Conservation (phyloP, 169 alveolate species). For the Plasmodium gallinaceum region DNA sequence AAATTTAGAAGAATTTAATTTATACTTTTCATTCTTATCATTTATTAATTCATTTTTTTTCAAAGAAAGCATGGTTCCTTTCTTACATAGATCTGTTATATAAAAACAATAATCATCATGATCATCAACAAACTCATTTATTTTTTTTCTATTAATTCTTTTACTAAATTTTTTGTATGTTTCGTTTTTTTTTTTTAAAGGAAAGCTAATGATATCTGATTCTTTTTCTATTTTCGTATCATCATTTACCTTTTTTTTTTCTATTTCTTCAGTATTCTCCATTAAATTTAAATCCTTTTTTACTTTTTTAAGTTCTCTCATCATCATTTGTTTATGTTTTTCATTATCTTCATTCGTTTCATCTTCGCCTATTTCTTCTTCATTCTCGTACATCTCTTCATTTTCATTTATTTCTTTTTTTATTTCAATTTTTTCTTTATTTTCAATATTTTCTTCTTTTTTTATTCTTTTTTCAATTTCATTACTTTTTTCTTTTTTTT, state of each 20-base stretch:
- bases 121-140: conserved; percentile 22
- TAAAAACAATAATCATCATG: conserved; percentile 68
- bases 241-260: neutral
- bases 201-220: conserved; percentile 22
- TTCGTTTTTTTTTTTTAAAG: conserved; percentile 57
- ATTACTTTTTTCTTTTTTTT: neutral
- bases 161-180: conserved; percentile 65
- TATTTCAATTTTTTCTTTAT: too few species aligned
- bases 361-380: neutral
- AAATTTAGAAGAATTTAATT: conserved; percentile 21
- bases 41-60: conserved; percentile 39
- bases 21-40: conserved; percentile 24
- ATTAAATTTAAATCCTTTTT: neutral
- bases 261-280: neutral
- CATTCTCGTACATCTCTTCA: neutral
- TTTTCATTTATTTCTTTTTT: neutral
- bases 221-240: conserved; percentile 25
- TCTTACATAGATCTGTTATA: conserved; percentile 70
- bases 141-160: conserved; percentile 62
- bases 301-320: neutral
- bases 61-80: conserved; percentile 65
- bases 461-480: neutral
- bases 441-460: neutral
- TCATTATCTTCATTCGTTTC: neutral
- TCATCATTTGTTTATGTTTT: neutral